phyloP scores from a whole-genome alignment of 768 basidiomycete species.

The Rhizopogon rudus region DNA sequence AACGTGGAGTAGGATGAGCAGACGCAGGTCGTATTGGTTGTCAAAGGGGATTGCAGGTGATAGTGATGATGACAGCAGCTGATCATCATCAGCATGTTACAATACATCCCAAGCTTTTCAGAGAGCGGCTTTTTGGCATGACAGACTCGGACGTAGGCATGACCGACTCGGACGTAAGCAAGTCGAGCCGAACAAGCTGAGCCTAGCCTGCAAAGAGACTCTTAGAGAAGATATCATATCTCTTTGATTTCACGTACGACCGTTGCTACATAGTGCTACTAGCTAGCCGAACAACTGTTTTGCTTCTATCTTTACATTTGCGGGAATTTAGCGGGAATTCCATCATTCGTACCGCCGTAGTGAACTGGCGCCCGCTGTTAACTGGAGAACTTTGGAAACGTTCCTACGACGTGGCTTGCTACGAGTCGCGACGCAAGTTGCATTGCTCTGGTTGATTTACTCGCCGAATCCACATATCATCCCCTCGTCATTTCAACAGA shows the following conservation, averaged over 20 bases:
- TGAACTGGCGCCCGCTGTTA: no score
- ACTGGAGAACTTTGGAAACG: no score
- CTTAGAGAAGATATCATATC: no score
- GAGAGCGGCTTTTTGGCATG: neutral
- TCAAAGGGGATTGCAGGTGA: constrained; percentile 42
- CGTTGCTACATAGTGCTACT: constrained; percentile 1
- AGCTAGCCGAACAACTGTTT: neutral
- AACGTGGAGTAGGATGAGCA: constrained; percentile 10
- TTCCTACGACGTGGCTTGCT: no score
- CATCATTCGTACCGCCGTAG: no score
- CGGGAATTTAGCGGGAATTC: no score
- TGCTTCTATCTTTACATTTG: constrained; percentile 6
- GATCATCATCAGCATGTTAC: neutral
- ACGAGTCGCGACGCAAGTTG: neutral
- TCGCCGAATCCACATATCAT: neutral
- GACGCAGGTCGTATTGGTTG: constrained; percentile 52
- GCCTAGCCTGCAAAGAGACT: no score
- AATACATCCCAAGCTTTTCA: neutral
- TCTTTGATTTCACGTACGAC: neutral
- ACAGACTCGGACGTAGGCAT: no score
- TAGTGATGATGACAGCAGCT: constrained; percentile 12
- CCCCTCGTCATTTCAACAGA: neutral
- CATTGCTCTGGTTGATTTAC: no score
- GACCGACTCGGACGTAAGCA: neutral
- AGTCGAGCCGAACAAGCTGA: neutral